These are phyloP conservation scores for Atkinsonella texensis DNA, from an alignment of 2,329 filamentous ascomycete genomes.

Conservation along the genomic window DNA sequence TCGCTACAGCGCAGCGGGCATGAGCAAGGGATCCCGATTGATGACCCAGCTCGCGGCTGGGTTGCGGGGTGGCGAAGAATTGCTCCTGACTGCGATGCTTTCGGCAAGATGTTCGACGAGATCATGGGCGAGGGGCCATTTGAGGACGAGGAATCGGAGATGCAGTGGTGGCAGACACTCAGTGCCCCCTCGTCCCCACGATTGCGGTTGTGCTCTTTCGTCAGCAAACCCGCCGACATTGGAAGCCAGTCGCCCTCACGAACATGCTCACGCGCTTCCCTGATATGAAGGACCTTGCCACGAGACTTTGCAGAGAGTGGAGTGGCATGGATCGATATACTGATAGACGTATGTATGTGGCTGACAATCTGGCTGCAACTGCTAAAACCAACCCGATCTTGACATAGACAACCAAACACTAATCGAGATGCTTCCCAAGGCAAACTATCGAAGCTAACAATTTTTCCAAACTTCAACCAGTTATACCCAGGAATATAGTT, in stretches of 20 bases:
- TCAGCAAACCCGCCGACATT: slow-evolving; percentile 25
- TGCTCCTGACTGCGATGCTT: slow-evolving; percentile 4
- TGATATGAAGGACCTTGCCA: slow-evolving; percentile 24
- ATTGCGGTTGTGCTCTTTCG: slow-evolving; percentile 23
- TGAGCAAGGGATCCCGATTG: no score
- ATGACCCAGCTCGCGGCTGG: no score
- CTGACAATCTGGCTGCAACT: no score
- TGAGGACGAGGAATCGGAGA: slow-evolving; percentile 13
- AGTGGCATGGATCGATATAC: slow-evolving; percentile 9
- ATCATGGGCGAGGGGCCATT: slow-evolving; percentile 13
- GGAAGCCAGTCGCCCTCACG: slow-evolving; percentile 18
- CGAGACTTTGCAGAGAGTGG: slow-evolving; percentile 27
- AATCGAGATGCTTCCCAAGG: slow-evolving; percentile 11
- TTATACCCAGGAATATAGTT: slow-evolving; percentile 13
- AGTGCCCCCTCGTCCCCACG: slow-evolving; percentile 19
- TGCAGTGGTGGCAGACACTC: slow-evolving; percentile 21
- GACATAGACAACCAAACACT: neutral
- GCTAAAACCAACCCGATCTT: no score
- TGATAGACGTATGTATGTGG: slow-evolving; percentile 17
- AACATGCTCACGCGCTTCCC: slow-evolving; percentile 23
- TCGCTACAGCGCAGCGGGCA: no score
- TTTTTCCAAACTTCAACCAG: slow-evolving; percentile 25
- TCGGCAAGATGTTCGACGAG: slow-evolving; percentile 14
- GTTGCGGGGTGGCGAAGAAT: no score
- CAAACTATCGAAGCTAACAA: slow-evolving; percentile 16